phyloP scores from a whole-genome alignment of 2,329 filamentous ascomycete genomes.

The Fragosphaeria purpurea region DNA sequence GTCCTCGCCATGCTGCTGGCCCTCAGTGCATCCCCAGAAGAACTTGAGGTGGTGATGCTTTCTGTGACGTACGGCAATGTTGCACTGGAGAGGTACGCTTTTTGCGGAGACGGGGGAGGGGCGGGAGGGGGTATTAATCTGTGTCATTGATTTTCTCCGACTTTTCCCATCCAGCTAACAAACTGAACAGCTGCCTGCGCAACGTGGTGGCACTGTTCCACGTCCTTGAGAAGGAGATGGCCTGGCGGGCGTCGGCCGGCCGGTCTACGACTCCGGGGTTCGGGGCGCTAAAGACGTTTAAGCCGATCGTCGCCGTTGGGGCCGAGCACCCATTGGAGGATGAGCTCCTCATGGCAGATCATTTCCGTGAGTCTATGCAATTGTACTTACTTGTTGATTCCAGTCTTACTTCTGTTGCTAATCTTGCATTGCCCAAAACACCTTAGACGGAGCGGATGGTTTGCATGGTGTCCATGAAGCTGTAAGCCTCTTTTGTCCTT shows the following conservation, averaged over 20 bases:
- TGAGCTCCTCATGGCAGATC: conserved; percentile 68
- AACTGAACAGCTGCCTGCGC: conserved; percentile 56
- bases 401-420: no score
- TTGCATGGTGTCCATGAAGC: conserved; percentile 63
- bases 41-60: conserved; percentile 75
- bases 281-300: conserved; percentile 58
- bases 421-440: no score
- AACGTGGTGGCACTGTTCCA: conserved; percentile 90
- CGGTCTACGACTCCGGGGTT: conserved; percentile 53
- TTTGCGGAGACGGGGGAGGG: no score
- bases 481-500: conserved; percentile 19
- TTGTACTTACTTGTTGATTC: neutral
- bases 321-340: conserved; percentile 79
- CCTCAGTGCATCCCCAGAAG: conserved; percentile 68
- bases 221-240: conserved; percentile 77
- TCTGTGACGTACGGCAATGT: conserved; percentile 94
- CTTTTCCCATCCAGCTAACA: no score
- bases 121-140: no score
- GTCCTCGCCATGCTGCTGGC: conserved; percentile 80
- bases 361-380: conserved; percentile 59
- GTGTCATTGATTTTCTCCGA: neutral
- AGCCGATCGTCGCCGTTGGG: conserved; percentile 78
- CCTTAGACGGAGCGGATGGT: conserved; percentile 61
- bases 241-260: conserved; percentile 66
- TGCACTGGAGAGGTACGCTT: conserved; percentile 60